Evolutionary conservation across 2,329 filamentous ascomycete species (phyloP).

Genomic region (Colletotrichum lentis): DNA sequence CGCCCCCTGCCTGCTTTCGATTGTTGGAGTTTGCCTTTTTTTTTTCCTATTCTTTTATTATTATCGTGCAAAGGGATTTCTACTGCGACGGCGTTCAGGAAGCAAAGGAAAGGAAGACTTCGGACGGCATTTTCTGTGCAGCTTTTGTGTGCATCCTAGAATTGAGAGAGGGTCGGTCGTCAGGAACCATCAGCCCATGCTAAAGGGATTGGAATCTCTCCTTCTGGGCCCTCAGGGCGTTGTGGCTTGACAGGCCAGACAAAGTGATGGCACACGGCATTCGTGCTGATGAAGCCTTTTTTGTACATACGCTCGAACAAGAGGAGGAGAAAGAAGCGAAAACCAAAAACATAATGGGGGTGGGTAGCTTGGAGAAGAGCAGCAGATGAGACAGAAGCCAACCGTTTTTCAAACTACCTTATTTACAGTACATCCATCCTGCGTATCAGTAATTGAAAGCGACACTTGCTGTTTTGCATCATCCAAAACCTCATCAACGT

Average conservation of each 20-base stretch:
- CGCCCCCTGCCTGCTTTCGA: constrained; percentile 38
- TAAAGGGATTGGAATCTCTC: constrained; percentile 28
- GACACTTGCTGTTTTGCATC: too few relatives aligned
- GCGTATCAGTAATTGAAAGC: not conserved
- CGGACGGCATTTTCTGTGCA: constrained; percentile 40
- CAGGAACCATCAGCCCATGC: constrained; percentile 42
- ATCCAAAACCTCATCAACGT: not conserved
- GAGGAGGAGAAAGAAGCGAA: constrained; percentile 22
- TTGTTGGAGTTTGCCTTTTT: constrained; percentile 39
- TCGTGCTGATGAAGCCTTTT: constrained; percentile 8
- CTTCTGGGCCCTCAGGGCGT: constrained; percentile 25
- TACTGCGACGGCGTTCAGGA: constrained; percentile 37
- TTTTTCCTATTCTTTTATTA: constrained; percentile 24
- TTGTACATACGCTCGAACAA: constrained; percentile 32
- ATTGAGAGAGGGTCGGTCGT: constrained; percentile 42
- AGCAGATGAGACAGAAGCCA: constrained; percentile 16
- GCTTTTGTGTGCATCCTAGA: constrained; percentile 43
- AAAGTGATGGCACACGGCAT: constrained; percentile 23
- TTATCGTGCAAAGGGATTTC: constrained; percentile 29
- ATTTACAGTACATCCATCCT: not conserved
- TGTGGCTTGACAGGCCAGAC: constrained; percentile 20
- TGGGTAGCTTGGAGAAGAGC: constrained; percentile 31
- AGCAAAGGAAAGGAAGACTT: constrained; percentile 30
- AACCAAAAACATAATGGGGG: constrained; percentile 32
- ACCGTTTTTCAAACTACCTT: constrained; percentile 16